Evolutionary conservation across 2,329 filamentous ascomycete genomes (phyloP).

Genomic region (Spiromastix sp.): DNA sequence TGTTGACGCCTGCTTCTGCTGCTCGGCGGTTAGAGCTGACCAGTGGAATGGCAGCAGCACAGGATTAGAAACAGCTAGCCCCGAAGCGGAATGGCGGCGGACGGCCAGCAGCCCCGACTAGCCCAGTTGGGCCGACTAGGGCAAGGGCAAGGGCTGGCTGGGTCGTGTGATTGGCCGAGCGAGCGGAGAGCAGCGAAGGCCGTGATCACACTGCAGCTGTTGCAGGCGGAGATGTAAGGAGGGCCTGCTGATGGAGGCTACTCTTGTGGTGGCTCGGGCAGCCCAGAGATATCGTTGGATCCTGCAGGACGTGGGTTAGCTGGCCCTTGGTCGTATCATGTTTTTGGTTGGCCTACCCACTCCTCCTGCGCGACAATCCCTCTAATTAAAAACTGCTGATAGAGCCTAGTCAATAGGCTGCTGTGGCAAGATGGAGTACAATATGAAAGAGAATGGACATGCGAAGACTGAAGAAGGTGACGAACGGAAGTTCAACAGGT

Average conservation of each 20-base stretch:
- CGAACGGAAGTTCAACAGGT: too few relatives aligned
- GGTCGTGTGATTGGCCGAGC: constrained; percentile 2
- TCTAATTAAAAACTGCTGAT: too few relatives aligned
- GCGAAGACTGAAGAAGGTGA: too few relatives aligned
- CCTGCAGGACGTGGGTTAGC: too few relatives aligned
- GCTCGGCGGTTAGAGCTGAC: constrained; percentile 5
- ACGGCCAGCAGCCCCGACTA: neutral
- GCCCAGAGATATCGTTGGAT: too few relatives aligned
- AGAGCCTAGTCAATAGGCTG: too few relatives aligned
- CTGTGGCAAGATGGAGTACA: too few relatives aligned
- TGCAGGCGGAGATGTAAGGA: constrained; percentile 3
- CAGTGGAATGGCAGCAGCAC: neutral
- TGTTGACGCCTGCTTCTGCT: neutral
- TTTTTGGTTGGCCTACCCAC: too few relatives aligned
- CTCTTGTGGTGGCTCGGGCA: too few relatives aligned
- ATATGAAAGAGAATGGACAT: too few relatives aligned
- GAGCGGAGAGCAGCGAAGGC: neutral
- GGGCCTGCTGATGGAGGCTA: neutral
- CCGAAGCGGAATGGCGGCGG: constrained; percentile 6
- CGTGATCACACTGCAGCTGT: constrained; percentile 3
- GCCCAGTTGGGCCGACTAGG: neutral
- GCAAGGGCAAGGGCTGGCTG: neutral
- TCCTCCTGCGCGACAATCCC: too few relatives aligned
- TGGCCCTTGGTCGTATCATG: too few relatives aligned
- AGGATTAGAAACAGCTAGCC: constrained; percentile 11